Conservation (phyloP, 331 rosid genomes). For the Arachis monticola region DNA sequence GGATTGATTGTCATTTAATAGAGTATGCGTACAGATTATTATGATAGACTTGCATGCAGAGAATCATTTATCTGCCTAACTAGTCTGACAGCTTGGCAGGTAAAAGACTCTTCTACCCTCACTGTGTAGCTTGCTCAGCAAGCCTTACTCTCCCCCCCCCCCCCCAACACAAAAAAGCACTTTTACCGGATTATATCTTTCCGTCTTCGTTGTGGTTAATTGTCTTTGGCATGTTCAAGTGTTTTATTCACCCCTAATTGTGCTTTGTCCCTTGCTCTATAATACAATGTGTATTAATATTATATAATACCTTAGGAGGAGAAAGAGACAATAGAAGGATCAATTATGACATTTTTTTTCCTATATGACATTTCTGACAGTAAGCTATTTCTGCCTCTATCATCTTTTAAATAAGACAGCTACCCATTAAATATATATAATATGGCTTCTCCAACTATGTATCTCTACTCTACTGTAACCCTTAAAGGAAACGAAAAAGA, state of each 20-base stretch:
- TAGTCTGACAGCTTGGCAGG: no score
- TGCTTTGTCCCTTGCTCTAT: conserved; percentile 6
- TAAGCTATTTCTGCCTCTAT: background rate
- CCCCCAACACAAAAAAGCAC: background rate
- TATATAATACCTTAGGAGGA: background rate
- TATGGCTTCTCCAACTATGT: conserved; percentile 1
- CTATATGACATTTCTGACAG: background rate
- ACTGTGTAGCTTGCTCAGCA: no score
- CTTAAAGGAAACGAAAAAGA: background rate
- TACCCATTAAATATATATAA: background rate
- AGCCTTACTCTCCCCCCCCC: no score
- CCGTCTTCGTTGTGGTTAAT: conserved; percentile 9
- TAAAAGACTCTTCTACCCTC: no score
- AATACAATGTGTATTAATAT: background rate
- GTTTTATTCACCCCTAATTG: conserved; percentile 21
- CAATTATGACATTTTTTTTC: conserved; percentile 20
- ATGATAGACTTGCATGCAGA: background rate
- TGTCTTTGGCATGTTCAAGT: background rate
- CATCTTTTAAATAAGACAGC: conserved; percentile 22
- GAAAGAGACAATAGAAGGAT: conserved; percentile 3
- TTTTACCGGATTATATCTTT: background rate
- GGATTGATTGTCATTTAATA: background rate
- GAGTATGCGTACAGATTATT: no score
- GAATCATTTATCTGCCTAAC: background rate
- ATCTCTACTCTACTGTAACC: conserved; percentile 27